Evolutionary conservation across 306 rosid genomes (phyloP).

Genomic region (Fagus sylvatica): DNA sequence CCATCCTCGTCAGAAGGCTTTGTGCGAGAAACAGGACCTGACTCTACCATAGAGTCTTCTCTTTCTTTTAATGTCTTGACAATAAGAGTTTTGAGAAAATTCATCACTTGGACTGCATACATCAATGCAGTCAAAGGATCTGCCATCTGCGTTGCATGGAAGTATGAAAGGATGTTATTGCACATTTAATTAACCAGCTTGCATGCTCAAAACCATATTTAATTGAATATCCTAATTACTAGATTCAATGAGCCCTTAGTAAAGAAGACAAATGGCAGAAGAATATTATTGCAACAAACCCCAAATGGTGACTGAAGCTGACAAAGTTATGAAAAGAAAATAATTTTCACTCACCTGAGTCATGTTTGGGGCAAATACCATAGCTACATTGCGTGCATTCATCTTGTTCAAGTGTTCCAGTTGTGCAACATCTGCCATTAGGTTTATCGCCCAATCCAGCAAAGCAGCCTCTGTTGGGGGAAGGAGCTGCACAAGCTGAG

Average conservation of each 20-base stretch:
- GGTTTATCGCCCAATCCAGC: slow-evolving; percentile 92
- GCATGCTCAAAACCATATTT: not conserved
- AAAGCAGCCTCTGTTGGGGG: slow-evolving; percentile 89
- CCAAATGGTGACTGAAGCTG: not conserved
- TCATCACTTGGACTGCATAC: slow-evolving; percentile 99
- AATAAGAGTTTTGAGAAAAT: slow-evolving; percentile 88
- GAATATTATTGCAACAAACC: not conserved
- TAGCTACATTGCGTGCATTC: slow-evolving; percentile 95
- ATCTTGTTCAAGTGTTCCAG: slow-evolving; percentile 89
- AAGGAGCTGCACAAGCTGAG: slow-evolving; percentile 72
- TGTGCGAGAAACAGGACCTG: slow-evolving; percentile 45
- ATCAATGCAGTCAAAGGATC: slow-evolving; percentile 99
- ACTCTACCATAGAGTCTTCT: slow-evolving; percentile 66
- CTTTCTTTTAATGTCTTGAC: slow-evolving; percentile 70
- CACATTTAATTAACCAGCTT: slow-evolving; percentile 17
- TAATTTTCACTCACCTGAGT: slow-evolving; percentile 70
- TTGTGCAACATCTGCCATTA: slow-evolving; percentile 97
- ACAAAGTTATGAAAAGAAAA: not conserved
- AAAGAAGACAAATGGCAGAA: not conserved
- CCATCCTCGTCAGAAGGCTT: slow-evolving; percentile 73
- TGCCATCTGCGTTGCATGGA: slow-evolving; percentile 57
- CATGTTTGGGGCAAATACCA: slow-evolving; percentile 99
- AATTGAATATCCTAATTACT: slow-evolving; percentile 4
- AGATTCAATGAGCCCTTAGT: not conserved
- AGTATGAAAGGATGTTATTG: slow-evolving; percentile 26